Conservation (phyloP, 305 asterid genomes). For the Rubia peregrina region DNA sequence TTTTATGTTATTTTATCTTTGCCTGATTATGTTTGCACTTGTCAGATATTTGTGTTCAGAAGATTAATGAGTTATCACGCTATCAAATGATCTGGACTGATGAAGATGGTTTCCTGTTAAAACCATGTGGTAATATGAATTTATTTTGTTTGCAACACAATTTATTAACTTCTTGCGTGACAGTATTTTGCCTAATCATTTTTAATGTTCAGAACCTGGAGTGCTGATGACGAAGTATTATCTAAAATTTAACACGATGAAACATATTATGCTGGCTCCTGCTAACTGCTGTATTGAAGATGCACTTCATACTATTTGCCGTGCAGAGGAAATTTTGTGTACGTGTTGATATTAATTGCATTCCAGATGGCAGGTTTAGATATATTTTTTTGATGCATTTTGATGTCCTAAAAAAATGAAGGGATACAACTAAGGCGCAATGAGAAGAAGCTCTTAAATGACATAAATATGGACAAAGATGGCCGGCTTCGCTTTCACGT, state of each 20-base stretch:
- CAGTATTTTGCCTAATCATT: constrained; percentile 14
- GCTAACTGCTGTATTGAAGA: constrained; percentile 71
- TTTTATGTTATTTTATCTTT: constrained; percentile 5
- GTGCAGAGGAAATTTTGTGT: constrained; percentile 90
- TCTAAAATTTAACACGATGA: constrained; percentile 94
- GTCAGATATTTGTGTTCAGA: constrained; percentile 80
- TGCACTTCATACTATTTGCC: constrained; percentile 64
- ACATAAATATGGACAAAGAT: constrained; percentile 80
- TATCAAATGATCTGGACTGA: constrained; percentile 95
- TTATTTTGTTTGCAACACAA: constrained; percentile 10
- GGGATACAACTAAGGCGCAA: constrained; percentile 98
- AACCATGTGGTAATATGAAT: constrained; percentile 65
- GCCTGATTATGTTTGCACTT: constrained; percentile 19
- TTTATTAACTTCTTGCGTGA: constrained; percentile 18
- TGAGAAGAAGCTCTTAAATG: constrained; percentile 87
- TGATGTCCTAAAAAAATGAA: constrained; percentile 37
- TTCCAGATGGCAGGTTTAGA: constrained; percentile 15
- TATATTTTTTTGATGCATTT: constrained; percentile 14
- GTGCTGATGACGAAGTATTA: constrained; percentile 94
- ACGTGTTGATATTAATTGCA: constrained; percentile 22
- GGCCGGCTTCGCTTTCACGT: constrained; percentile 85
- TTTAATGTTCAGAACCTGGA: constrained; percentile 67
- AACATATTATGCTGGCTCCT: constrained; percentile 80
- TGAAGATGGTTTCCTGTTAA: constrained; percentile 85
- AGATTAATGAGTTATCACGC: constrained; percentile 69